Conservation (phyloP, 345 rosid genomes). For the Turritis glabra region DNA sequence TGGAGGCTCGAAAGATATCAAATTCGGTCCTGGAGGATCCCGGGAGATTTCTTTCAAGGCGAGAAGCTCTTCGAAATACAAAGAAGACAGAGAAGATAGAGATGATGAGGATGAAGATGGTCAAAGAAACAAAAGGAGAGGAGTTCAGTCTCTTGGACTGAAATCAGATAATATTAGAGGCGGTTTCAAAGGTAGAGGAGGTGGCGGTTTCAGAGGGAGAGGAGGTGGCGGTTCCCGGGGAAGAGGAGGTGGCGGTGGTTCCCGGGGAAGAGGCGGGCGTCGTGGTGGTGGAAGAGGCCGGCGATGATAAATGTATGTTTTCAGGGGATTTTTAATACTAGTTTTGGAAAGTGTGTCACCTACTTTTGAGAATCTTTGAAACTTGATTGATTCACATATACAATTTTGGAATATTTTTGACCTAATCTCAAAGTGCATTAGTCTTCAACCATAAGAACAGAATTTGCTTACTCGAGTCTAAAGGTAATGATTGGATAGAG, state of each 20-base stretch:
- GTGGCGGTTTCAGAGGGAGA: conserved; percentile 45
- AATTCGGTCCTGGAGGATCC: conserved; percentile 88
- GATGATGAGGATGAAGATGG: conserved; percentile 34
- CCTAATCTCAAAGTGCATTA: conserved; percentile 1
- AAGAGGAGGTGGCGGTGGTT: conserved; percentile 34
- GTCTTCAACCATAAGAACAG: neutral
- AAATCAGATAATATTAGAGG: conserved; percentile 51
- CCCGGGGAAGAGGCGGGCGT: conserved; percentile 25
- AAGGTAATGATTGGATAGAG: conserved; percentile 12
- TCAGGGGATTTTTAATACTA: neutral
- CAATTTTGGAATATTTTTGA: conserved; percentile 32
- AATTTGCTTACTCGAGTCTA: neutral
- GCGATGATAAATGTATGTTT: conserved; percentile 15
- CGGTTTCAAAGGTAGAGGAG: conserved; percentile 53
- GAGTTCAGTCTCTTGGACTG: conserved; percentile 76
- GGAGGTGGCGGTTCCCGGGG: conserved; percentile 51
- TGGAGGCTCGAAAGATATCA: conserved; percentile 51
- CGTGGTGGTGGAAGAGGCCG: conserved; percentile 36
- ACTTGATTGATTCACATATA: conserved; percentile 9
- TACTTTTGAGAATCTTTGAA: conserved; percentile 9
- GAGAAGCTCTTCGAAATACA: conserved; percentile 59
- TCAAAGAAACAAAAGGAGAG: conserved; percentile 59
- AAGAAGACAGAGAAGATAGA: conserved; percentile 58
- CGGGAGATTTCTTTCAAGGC: conserved; percentile 78
- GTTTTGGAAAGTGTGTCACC: conserved; percentile 8